These are phyloP conservation scores for Chytriomyces sp. DNA, from an alignment of 192 early-diverging fungal genomes.

Conservation along the genomic window DNA sequence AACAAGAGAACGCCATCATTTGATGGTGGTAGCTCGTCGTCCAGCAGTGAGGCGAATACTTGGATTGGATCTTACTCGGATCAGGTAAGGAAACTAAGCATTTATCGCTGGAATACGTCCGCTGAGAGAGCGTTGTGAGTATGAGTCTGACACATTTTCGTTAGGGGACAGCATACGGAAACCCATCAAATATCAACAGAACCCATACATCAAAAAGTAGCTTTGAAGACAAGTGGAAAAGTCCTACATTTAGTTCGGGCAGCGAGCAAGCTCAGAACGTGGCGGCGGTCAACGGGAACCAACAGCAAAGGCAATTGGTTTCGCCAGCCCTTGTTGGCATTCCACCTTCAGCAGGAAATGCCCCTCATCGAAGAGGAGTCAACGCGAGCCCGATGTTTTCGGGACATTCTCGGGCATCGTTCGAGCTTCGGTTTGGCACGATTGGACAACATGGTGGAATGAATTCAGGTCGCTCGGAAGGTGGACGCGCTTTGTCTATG, in stretches of 20 bases:
- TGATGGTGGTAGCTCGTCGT: conserved; percentile 12
- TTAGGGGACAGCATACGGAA: no score
- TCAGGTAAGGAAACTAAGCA: background rate
- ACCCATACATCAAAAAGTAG: conserved; percentile 3
- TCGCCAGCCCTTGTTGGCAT: background rate
- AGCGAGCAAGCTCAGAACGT: no score
- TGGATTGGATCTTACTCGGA: conserved; percentile 23
- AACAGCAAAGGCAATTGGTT: background rate
- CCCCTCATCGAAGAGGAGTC: background rate
- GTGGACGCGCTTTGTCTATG: no score
- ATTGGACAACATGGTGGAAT: background rate
- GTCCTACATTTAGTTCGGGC: background rate
- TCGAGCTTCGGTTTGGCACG: background rate
- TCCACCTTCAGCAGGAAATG: no score
- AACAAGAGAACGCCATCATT: conserved; percentile 6
- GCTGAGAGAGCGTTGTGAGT: no score
- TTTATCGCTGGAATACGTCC: no score
- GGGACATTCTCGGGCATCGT: background rate
- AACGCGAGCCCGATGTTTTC: conserved; percentile 5
- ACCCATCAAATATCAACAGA: background rate
- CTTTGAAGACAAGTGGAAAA: conserved; percentile 16
- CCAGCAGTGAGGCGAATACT: conserved; percentile 15
- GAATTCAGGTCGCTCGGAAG: background rate
- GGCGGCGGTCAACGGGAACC: no score
- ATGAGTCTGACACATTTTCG: no score